Evolutionary conservation across 768 basidiomycete genomes (phyloP), one percentile per base, ranked within the genome.

Genomic region (Termitomyces sp.): DNA sequence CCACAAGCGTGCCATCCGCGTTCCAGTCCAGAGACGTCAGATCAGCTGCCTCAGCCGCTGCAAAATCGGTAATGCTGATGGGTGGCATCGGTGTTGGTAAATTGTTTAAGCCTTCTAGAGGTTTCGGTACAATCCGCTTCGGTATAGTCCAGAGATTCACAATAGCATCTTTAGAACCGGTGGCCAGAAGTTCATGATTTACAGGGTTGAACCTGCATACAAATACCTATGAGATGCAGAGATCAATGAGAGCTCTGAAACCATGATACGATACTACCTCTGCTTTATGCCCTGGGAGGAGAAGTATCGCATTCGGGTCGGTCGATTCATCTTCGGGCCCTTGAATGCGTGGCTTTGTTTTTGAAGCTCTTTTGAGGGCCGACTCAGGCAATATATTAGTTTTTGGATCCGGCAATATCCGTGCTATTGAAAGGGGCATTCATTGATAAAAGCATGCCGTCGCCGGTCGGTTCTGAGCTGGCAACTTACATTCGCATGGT

Each of bases 21-120:
- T 82, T 90, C 91, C 91, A 94, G 64, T 88, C 82, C 45, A 94
- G 64, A 40, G 84, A 84, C 16, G 90, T 92, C 55, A 91, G 69
- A 67, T 94, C 91, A 48, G 81, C 80, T 32, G 74, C 66, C 25
- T 75, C 71, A 25, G 74, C 66, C 59, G 73, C 71, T 40, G 78
- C 71, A 21, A 82, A 76, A 61, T 83, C 79, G 45, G 80, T 73
- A 37, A 89, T 63, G 21, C 75, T 73, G 41, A 75, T 70, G 5
- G 80, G 72, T 17, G 59, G 59, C 9, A 73, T 71, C 19, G 63
- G 54, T 21, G 67, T 54, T 37, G 21, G 72, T 66, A 58, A 73
- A 73, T 9, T 71, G 55, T 19, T 49, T 35, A 16, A 16, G 46
- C 66, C 52, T 42, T 68, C 57, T 49, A 76, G 70, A 41, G 75